These are phyloP conservation scores for Leccinellum albellum DNA, from an alignment of 768 basidiomycete species.

Conservation along the genomic window DNA sequence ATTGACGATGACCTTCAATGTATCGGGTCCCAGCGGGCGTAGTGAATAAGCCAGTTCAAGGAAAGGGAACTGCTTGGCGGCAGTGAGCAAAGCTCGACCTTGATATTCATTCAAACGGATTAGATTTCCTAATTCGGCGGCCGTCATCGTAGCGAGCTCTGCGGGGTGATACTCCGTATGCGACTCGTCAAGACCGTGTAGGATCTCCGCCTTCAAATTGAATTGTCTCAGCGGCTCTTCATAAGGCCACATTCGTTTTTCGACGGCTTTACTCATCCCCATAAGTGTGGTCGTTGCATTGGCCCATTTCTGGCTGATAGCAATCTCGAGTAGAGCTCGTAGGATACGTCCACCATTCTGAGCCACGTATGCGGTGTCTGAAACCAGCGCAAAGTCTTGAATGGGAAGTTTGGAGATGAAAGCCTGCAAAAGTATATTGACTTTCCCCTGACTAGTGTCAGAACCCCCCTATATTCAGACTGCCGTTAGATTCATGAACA, in stretches of 20 bases:
- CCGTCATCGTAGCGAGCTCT: slow-evolving; percentile 65
- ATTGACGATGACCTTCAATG: slow-evolving; percentile 70
- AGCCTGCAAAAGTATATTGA: slow-evolving; percentile 91
- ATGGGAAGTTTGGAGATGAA: slow-evolving; percentile 78
- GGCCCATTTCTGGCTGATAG: slow-evolving; percentile 90
- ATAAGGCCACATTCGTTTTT: slow-evolving; percentile 92
- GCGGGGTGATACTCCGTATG: slow-evolving; percentile 75
- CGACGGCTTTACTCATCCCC: slow-evolving; percentile 89
- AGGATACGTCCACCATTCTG: slow-evolving; percentile 94
- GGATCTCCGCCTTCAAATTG: slow-evolving; percentile 67
- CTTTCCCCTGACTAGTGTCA: slow-evolving; percentile 72
- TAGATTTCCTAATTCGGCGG: slow-evolving; percentile 69
- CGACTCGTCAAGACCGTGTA: slow-evolving; percentile 75
- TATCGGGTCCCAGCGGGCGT: slow-evolving; percentile 78
- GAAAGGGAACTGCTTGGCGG: slow-evolving; percentile 83
- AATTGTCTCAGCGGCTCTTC: slow-evolving; percentile 88
- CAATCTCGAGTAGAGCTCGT: slow-evolving; percentile 92
- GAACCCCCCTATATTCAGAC: slow-evolving; percentile 63
- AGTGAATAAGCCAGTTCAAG: slow-evolving; percentile 62
- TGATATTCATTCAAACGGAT: slow-evolving; percentile 85
- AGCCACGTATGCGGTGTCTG: slow-evolving; percentile 89
- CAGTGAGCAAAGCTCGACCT: slow-evolving; percentile 71
- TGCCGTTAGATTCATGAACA: background rate
- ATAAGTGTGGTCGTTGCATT: slow-evolving; percentile 73
- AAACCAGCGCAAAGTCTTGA: slow-evolving; percentile 94